A percentile compares a stretch with the other conserved stretches of the same genome.
phyloP scores from a whole-genome alignment of 2,329 filamentous ascomycete species.

The Aureobasidium sp. region DNA sequence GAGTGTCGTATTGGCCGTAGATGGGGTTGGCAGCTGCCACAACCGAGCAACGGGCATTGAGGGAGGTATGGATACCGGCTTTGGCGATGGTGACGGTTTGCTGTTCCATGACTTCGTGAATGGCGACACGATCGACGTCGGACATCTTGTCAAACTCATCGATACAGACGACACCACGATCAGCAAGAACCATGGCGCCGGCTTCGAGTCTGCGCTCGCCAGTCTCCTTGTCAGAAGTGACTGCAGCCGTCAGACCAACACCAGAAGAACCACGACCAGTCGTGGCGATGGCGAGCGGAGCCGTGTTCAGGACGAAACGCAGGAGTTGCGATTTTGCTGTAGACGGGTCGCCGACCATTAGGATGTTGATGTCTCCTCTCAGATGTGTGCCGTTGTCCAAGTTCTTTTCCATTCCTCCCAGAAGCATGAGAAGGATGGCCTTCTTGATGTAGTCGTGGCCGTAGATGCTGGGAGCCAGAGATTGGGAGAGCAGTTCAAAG shows the following conservation, averaged over 20 bases:
- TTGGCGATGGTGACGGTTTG: constrained; percentile 99
- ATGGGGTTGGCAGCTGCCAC: constrained; percentile 95
- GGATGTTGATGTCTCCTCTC: constrained; percentile 96
- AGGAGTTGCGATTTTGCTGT: constrained; percentile 98
- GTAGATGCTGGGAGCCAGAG: constrained; percentile 90
- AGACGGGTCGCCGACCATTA: constrained; percentile 98
- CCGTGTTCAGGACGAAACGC: constrained; percentile 94
- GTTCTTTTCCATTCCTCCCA: constrained; percentile 97
- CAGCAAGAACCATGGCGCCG: constrained; percentile 96
- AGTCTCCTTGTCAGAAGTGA: constrained; percentile 94
- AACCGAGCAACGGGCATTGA: constrained; percentile 95
- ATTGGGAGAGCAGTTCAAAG: constrained; percentile 87
- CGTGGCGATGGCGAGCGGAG: constrained; percentile 90
- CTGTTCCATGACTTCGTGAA: constrained; percentile 99
- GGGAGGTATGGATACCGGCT: constrained; percentile 92
- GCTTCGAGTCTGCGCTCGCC: constrained; percentile 91
- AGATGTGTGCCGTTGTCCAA: constrained; percentile 95
- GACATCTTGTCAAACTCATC: constrained; percentile 99
- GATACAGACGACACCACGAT: constrained; percentile 95
- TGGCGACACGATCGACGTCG: constrained; percentile 92
- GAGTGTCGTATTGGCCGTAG: constrained; percentile 95
- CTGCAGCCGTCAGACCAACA: constrained; percentile 92
- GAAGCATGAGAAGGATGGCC: constrained; percentile 87
- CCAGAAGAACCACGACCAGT: constrained; percentile 92
- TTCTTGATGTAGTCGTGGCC: constrained; percentile 98